These are phyloP conservation scores for Cetraspora pellucida DNA, from an alignment of 192 early-diverging fungal genomes.

Conservation along the genomic window DNA sequence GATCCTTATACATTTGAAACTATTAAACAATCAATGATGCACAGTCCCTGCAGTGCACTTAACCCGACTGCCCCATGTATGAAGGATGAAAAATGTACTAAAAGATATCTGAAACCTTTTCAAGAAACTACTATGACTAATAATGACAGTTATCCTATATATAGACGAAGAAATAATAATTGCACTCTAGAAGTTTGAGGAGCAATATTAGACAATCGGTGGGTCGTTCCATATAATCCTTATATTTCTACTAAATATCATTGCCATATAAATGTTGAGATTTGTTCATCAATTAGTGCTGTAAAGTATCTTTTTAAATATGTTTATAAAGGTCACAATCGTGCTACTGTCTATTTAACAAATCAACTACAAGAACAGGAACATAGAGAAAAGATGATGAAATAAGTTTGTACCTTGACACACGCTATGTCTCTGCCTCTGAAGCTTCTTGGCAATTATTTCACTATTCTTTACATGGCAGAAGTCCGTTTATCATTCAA, in stretches of 20 bases:
- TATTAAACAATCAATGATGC: slow-evolving; percentile 32
- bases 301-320: no score
- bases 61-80: slow-evolving; percentile 36
- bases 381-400: no score
- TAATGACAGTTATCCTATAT: slow-evolving; percentile 40
- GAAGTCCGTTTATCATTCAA: no score
- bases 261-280: slow-evolving; percentile 44
- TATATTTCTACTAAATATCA: slow-evolving; percentile 43
- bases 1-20: slow-evolving; percentile 33
- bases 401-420: slow-evolving; percentile 10
- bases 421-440: no score
- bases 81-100: slow-evolving; percentile 35
- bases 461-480: slow-evolving; percentile 35
- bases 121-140: slow-evolving; percentile 7
- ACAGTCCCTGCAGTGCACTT: slow-evolving; percentile 35
- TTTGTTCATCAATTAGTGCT: slow-evolving; percentile 37
- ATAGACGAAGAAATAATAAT: slow-evolving; percentile 20
- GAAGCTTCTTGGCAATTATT: no score
- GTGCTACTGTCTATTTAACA: slow-evolving; percentile 15
- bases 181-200: background rate
- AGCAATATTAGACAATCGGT: slow-evolving; percentile 38
- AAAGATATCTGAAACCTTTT: slow-evolving; percentile 34
- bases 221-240: slow-evolving; percentile 39
- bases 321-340: no score
- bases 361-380: no score